Evolutionary conservation across 768 basidiomycete species (phyloP).

Genomic region (Postia placenta): DNA sequence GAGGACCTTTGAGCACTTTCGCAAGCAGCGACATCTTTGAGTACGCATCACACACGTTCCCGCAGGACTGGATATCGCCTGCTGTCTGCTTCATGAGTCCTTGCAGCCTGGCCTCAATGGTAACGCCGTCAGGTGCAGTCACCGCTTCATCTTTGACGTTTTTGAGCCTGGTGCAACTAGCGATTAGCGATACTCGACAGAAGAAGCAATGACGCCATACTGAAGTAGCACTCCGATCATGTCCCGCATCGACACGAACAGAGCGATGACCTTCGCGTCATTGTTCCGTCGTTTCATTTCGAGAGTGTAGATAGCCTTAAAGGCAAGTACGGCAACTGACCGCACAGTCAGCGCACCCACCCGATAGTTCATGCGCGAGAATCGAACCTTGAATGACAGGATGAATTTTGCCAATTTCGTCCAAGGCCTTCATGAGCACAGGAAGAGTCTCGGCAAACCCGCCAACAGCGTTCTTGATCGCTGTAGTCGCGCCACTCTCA

Average conservation of each 20-base stretch:
- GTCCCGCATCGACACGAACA: slow-evolving; percentile 46
- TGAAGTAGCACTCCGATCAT: slow-evolving; percentile 42
- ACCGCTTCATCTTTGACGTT: slow-evolving; percentile 24
- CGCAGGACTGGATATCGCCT: slow-evolving; percentile 26
- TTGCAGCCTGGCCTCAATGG: slow-evolving; percentile 29
- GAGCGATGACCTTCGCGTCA: slow-evolving; percentile 39
- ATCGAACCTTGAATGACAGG: slow-evolving; percentile 22
- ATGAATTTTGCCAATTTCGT: slow-evolving; percentile 22
- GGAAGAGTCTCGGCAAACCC: slow-evolving; percentile 22
- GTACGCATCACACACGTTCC: slow-evolving; percentile 28
- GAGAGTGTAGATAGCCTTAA: slow-evolving; percentile 41
- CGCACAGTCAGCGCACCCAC: not conserved
- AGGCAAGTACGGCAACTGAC: slow-evolving; percentile 43
- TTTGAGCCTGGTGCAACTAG: slow-evolving; percentile 24
- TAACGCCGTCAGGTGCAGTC: slow-evolving; percentile 25
- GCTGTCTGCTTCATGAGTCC: slow-evolving; percentile 22
- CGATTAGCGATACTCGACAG: too few species aligned
- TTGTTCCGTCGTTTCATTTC: slow-evolving; percentile 46
- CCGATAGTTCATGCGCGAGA: not conserved
- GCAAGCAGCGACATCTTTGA: slow-evolving; percentile 23
- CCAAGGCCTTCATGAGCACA: slow-evolving; percentile 20
- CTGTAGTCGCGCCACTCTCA: not conserved
- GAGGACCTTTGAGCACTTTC: slow-evolving; percentile 21
- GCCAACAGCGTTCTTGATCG: slow-evolving; percentile 15
- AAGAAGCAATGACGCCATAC: slow-evolving; percentile 23